Conservation (phyloP, 305 asterid species). For the Fraxinus velutina region DNA sequence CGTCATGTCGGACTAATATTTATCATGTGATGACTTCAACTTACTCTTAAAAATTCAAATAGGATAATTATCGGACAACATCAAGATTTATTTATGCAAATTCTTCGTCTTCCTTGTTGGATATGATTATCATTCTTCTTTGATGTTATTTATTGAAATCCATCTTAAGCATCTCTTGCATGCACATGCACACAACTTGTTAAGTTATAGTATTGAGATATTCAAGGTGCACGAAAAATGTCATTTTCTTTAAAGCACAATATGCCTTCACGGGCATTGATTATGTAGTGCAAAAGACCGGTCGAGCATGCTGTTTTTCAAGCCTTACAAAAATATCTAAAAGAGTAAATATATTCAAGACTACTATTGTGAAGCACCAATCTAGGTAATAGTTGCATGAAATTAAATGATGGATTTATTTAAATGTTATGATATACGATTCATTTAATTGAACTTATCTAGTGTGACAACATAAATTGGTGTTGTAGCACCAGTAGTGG, state of each 20-base stretch:
- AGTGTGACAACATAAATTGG: not conserved
- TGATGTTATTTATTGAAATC: not conserved
- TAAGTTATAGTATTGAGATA: not conserved
- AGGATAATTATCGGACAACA: not conserved
- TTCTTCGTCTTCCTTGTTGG: not conserved
- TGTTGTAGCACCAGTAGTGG: too few relatives aligned
- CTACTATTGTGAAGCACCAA: too few relatives aligned
- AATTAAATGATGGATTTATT: too few relatives aligned
- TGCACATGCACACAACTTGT: not conserved
- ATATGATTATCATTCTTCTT: not conserved
- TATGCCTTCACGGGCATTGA: not conserved
- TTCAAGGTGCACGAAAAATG: not conserved
- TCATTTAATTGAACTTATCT: too few relatives aligned
- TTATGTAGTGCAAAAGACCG: not conserved
- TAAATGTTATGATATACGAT: not conserved
- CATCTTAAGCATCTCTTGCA: not conserved
- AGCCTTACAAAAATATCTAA: not conserved
- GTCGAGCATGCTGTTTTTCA: not conserved
- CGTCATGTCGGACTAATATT: too few relatives aligned
- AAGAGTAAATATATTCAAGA: not conserved
- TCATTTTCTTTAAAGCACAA: not conserved
- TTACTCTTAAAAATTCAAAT: too few relatives aligned
- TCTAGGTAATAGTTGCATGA: too few relatives aligned
- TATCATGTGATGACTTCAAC: too few relatives aligned
- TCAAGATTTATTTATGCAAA: not conserved